Percentiles rank a stretch among this genome's conserved stretches.
These are phyloP conservation scores for Phlebiopsis gigantea DNA, from an alignment of 768 basidiomycete genomes.

Conservation along the genomic window DNA sequence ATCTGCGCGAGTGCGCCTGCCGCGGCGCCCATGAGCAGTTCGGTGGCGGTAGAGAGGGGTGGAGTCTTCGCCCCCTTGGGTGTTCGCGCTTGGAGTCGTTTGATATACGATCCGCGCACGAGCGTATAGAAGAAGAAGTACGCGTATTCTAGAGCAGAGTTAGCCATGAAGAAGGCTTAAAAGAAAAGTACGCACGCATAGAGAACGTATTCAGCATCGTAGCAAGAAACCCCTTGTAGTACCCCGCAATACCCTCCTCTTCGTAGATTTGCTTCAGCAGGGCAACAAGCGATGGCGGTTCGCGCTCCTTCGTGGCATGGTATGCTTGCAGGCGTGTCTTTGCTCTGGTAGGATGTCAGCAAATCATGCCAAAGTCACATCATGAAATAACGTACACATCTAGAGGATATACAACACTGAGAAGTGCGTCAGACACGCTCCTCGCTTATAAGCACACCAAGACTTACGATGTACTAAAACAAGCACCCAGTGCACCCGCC, in stretches of 20 bases:
- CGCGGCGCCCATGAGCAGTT: conserved; percentile 82
- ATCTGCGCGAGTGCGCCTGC: conserved; percentile 95
- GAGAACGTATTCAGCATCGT: conserved; percentile 99
- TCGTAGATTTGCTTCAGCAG: conserved; percentile 66
- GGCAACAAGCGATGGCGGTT: conserved; percentile 34
- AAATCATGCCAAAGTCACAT: not conserved
- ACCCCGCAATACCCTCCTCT: conserved; percentile 76
- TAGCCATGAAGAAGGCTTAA: not conserved
- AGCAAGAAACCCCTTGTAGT: conserved; percentile 89
- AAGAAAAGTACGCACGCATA: conserved; percentile 66
- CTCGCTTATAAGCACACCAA: not conserved
- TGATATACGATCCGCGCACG: conserved; percentile 79
- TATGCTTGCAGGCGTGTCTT: conserved; percentile 94
- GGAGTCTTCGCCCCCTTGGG: conserved; percentile 57
- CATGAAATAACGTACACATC: conserved; percentile 90
- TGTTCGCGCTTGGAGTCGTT: conserved; percentile 54
- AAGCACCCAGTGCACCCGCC: conserved; percentile 89
- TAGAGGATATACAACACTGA: conserved; percentile 87
- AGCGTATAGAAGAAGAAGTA: conserved; percentile 99
- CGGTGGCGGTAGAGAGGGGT: conserved; percentile 67
- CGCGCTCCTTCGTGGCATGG: conserved; percentile 28
- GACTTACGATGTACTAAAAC: conserved; percentile 89
- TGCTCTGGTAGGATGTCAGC: conserved; percentile 44
- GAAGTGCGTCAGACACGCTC: not conserved
- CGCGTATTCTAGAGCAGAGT: conserved; percentile 70